Evolutionary conservation across 192 early-diverging fungal genomes (phyloP), one percentile per base, ranked within the genome.

Genomic region (Pilaira anomala): DNA sequence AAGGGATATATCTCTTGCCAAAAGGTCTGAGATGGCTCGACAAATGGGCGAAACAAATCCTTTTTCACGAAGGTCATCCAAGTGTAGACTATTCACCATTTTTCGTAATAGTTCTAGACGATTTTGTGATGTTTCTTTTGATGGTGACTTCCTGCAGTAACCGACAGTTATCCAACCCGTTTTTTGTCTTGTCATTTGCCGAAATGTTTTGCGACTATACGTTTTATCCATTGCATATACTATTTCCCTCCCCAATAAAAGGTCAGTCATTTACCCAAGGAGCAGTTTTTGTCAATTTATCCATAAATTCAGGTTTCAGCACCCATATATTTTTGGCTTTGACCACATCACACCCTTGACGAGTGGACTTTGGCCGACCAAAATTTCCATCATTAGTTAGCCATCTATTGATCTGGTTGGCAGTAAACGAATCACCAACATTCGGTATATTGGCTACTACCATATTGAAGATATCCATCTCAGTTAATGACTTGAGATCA

Each of bases 241-340:
- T 36, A 54, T 54, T 54, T 54, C 52, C 26, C 50, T n/a, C n/a
- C 50, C 26, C 26, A 26, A 26, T 5, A 26, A 19, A 8, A 54
- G 9, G 52, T 33, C 29, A 54, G 52, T 16, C 25, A 54, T 54
- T 33, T 54, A 36, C 52, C 29, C 52, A 54, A 54, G 52, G 52
- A 54, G 52, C 18, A 29, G 29, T 54, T 8, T 30, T 33, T 54
- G 12, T 54, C 52, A 54, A 54, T 14, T 54, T 54, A n/a, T 29
- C 52, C 29, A 54, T 54, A 36, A 36, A 54, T 1, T 53, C 18
- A 19, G 48, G 48, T 49, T 49, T 49, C 48, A 49, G 18, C 71
- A 79, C 78, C 26, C 88, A 87, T 22, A 82, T 81, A 16, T 82
- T 75, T 7, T 83, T 49, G 18, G 48, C 48, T 49, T 49, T 49